Evolutionary conservation across 75 land plant genomes (phyloP), one percentile per base, ranked within the genome.

Genomic region (Adiantum capillusveneris): DNA sequence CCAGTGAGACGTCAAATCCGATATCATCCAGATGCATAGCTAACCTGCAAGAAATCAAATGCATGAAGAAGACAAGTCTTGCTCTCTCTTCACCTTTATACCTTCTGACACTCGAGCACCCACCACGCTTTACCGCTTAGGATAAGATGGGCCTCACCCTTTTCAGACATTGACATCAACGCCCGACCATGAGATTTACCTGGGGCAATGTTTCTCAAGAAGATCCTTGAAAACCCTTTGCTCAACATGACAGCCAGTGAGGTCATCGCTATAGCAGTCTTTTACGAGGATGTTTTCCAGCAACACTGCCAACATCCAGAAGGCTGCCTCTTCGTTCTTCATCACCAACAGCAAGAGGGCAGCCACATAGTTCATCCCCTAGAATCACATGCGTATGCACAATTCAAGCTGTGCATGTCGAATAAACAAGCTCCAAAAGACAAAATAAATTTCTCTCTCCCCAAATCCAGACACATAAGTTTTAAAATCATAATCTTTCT

Each of bases 321-420:
- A 77, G n/a, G 79, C 79, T 39, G 77, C 77, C 34, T 77, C 79
- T 46, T 77, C 79, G 29, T 52, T 77, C 67, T 67, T 67, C 79
- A 77, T 77, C 56, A 77, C 79, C 28, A 77, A 54, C 29, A 77
- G 52, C 48, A 77, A 44, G 42, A 74, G 46, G 19, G 71, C 77
- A 16, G 76, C 75, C 20, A 76, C 70, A 71, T 44, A 76, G 53
- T 77, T 77, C 66, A 77, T 56, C 11, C 79, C 79, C 71, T 77
- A 62, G 37, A 34, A 5, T 9, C 37, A 34, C 9, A 34, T 34
- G 9, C 9, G 9, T 34, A 34, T n/a, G n/a, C n/a, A n/a, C n/a
- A n/a, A n/a, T n/a, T n/a, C n/a, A n/a, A n/a, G n/a, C n/a, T n/a
- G n/a, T n/a, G n/a, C n/a, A n/a, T n/a, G n/a, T n/a, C n/a, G n/a